Evolutionary conservation across 768 basidiomycete genomes (phyloP), one percentile per base, ranked within the genome.

Genomic region (Boletus speciosus): DNA sequence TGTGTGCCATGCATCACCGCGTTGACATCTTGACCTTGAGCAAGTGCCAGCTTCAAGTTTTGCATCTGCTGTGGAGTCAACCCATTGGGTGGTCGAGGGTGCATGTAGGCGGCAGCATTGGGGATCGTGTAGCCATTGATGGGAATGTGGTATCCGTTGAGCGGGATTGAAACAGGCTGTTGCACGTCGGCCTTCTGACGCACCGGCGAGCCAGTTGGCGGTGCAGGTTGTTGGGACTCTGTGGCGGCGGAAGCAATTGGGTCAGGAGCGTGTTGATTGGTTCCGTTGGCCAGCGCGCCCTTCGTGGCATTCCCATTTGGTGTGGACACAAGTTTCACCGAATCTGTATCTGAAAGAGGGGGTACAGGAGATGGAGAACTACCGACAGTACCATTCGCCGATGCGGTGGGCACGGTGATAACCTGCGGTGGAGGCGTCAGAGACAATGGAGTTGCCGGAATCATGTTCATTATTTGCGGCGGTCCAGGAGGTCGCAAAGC

Each of bases 31-130:
- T 73, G 74, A 16, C 66, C 69, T 49, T 69, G 71, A 35, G 78
- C 78, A 54, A 84, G 79, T 4, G 78, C 81, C 9, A 78, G 70
- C 68, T 85, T 85, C 39, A 86, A 61, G 51, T 73, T 77, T 65
- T 84, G 82, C 66, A 86, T 72, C 61, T 86, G 84, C 55, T 86
- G 85, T 19, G 72, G 54, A 34, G 74, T 81, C 43, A 86, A 65
- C 2, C 73, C 72, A 41, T 72, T 74, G 5, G 70, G 69, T 43
- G 73, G 75, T 47, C 71, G 72, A 44, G 57, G 62, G 41, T 62
- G 73, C 70, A 69, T 69, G 62, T 62, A 69, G 48, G 66, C 64
- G 29, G 29, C 8, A 6, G 70, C 60, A 46, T 70, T 74, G 10
- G 72, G 52, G 44, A 76, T 63, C 63, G 68, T 60, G 49, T 68